phyloP scores from a whole-genome alignment of 768 basidiomycete species.

The Pleurotus giganteus region DNA sequence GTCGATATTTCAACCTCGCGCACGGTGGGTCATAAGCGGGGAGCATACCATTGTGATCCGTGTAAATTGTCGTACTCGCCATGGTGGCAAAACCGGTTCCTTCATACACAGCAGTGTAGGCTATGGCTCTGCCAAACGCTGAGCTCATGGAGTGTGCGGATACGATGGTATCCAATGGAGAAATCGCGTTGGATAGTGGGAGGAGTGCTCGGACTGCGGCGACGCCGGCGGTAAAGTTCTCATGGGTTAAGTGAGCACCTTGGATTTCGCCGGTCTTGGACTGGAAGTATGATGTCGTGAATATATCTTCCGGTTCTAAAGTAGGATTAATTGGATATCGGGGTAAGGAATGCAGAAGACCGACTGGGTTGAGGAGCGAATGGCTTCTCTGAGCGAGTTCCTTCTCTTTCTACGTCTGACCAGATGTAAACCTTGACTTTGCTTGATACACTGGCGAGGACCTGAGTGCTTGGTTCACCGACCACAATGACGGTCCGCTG shows the following conservation, averaged over 20 bases:
- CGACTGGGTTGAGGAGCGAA: constrained; percentile 51
- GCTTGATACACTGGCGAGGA: constrained; percentile 45
- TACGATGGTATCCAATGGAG: constrained; percentile 72
- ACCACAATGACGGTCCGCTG: constrained; percentile 63
- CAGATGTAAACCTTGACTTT: constrained; percentile 62
- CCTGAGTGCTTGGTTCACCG: constrained; percentile 53
- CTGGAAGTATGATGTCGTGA: constrained; percentile 66
- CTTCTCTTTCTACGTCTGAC: constrained; percentile 69
- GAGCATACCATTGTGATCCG: constrained; percentile 39
- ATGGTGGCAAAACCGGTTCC: constrained; percentile 72
- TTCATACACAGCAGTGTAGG: constrained; percentile 76
- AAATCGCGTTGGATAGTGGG: constrained; percentile 66
- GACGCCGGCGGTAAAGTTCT: constrained; percentile 89
- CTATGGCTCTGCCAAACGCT: constrained; percentile 77
- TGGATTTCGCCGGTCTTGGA: constrained; percentile 50
- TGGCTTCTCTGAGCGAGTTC: constrained; percentile 46
- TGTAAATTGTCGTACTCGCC: constrained; percentile 52
- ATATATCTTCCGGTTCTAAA: constrained; percentile 59
- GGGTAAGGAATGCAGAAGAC: constrained; percentile 20
- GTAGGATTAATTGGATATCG: constrained; percentile 9
- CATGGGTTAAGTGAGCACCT: constrained; percentile 71
- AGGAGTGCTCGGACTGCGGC: constrained; percentile 74
- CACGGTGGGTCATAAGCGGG: background rate
- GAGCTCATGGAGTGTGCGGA: constrained; percentile 73
- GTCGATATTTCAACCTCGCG: background rate